Evolutionary conservation across 306 rosid species (phyloP), one percentile per base, ranked within the genome.

Genomic region (Quercus alba): DNA sequence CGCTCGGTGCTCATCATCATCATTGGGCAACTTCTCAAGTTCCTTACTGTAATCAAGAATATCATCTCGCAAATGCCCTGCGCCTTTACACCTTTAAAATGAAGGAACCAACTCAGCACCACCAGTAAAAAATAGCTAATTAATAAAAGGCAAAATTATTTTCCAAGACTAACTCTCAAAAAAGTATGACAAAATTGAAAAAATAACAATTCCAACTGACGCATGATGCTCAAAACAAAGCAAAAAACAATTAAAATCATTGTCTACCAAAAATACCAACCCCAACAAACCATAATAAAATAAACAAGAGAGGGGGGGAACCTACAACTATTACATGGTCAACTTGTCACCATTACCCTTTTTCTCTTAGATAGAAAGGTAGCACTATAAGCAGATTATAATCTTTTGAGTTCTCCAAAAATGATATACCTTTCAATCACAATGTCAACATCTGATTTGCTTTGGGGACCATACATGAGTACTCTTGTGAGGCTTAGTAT

Each of bases 401-500:
- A 35, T 18, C 25, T 33, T 6, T 19, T 4, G 15, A 5, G 72
- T 19, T 56, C 58, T 23, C 67, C 74, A 71, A 26, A 18, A 61
- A 54, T 64, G 63, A 81, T 35, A 77, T 82, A 94, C 98, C 97
- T 94, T 74, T 94, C 97, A 78, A 94, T 89, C 75, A 90, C 83
- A 81, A 85, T 81, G 84, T 94, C 98, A 80, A 85, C 94, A 79
- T 91, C 91, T 70, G 90, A 88, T 90, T 94, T 94, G 91, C 98
- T 94, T 85, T 94, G 93, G 55, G 98, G 98, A 75, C 98, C 97
- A 57, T 84, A 71, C 78, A 81, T 30, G 17, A 94, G 97, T 81
- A 90, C 98, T 87, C 98, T 88, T 72, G 98, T 90, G 80, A 94
- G 98, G 88, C 89, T 94, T 86, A 94, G 86, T 79, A 94, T 94